Evolutionary conservation across 108 stramenopile genomes (phyloP).

Genomic region (Cyclotella choctawhatcheeana): DNA sequence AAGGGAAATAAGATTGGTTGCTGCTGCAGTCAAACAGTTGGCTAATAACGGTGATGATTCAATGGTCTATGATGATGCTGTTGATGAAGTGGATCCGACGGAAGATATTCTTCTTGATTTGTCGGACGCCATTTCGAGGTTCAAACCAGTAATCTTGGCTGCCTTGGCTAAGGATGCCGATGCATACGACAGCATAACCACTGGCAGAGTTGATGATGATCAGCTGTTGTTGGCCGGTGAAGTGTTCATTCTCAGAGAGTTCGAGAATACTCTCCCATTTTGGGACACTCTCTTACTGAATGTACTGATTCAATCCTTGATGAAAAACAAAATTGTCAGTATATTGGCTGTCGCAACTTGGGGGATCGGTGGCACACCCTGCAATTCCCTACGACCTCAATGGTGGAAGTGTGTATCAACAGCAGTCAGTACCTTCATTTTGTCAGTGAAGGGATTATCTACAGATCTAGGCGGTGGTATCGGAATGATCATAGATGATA

Average conservation of each 20-base stretch:
- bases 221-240: slow-evolving; percentile 54
- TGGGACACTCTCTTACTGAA: slow-evolving; percentile 38
- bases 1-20: slow-evolving; percentile 21
- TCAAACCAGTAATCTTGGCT: slow-evolving; percentile 53
- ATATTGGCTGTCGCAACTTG: slow-evolving; percentile 56
- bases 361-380: slow-evolving; percentile 53
- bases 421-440: slow-evolving; percentile 38
- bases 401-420: slow-evolving; percentile 62
- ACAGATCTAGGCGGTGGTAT: slow-evolving; percentile 43
- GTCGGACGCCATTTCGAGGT: slow-evolving; percentile 47
- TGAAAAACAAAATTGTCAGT: slow-evolving; percentile 51
- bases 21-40: slow-evolving; percentile 30
- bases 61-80: slow-evolving; percentile 15
- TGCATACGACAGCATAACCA: slow-evolving; percentile 36
- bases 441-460: slow-evolving; percentile 12
- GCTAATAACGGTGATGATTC: slow-evolving; percentile 7
- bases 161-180: slow-evolving; percentile 65
- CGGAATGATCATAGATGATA: slow-evolving; percentile 54
- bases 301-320: slow-evolving; percentile 46
- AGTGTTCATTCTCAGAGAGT: slow-evolving; percentile 44
- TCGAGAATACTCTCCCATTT: slow-evolving; percentile 42
- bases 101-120: slow-evolving; percentile 56
- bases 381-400: slow-evolving; percentile 19
- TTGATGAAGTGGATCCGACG: slow-evolving; percentile 50
- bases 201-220: slow-evolving; percentile 45